Conservation (phyloP, 345 rosid species). For the Sisymbrium irio region DNA sequence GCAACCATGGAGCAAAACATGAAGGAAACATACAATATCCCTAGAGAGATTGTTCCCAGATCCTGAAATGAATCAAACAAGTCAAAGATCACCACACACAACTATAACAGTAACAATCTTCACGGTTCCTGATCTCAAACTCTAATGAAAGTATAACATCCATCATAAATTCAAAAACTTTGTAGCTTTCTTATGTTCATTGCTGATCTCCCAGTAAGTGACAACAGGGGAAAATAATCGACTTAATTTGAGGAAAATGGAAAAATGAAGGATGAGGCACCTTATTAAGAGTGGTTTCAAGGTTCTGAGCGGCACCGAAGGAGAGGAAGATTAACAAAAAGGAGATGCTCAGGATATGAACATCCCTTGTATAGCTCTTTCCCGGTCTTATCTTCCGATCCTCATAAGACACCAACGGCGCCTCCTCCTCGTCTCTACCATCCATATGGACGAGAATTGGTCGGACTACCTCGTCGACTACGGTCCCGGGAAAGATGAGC, state of each 20-base stretch:
- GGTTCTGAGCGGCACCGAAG: constrained; percentile 95
- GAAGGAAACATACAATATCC: constrained; percentile 83
- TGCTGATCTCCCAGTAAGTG: not conserved
- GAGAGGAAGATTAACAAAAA: constrained; percentile 78
- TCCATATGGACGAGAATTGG: constrained; percentile 39
- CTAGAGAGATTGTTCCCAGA: constrained; percentile 82
- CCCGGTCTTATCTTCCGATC: constrained; percentile 30
- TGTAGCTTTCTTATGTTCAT: not conserved
- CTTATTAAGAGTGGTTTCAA: constrained; percentile 74
- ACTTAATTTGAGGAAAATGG: not conserved
- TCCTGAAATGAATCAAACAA: constrained; percentile 44
- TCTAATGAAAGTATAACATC: too few species aligned
- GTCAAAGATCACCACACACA: not conserved
- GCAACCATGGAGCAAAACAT: constrained; percentile 80
- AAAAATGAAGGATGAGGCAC: constrained; percentile 29
- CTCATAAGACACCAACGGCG: constrained; percentile 50
- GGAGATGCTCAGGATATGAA: constrained; percentile 75
- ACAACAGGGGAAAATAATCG: not conserved
- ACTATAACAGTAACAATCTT: not conserved
- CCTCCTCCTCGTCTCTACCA: constrained; percentile 50
- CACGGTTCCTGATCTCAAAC: not conserved
- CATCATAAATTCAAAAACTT: not conserved
- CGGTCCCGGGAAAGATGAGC: constrained; percentile 9
- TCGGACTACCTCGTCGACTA: not conserved
- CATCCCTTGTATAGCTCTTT: constrained; percentile 56